A percentile compares a stretch with the other conserved stretches of the same genome.
Evolutionary conservation across 495 filamentous ascomycete genomes (phyloP).

Genomic region (Melanomma pulvis-pyrius): DNA sequence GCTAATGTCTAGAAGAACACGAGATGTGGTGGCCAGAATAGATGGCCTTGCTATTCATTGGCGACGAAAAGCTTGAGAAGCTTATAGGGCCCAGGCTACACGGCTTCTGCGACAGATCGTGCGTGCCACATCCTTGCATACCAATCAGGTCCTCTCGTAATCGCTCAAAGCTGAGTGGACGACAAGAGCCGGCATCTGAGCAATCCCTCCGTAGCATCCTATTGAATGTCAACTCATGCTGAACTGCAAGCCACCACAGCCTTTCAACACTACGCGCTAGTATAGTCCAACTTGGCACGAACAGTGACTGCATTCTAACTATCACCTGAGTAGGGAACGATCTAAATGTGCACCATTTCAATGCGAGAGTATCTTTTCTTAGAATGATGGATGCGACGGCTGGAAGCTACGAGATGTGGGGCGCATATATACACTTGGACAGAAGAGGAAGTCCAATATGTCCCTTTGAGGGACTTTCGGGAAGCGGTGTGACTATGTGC

Average conservation of each 20-base stretch:
- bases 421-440: no score
- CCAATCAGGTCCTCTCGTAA: neutral
- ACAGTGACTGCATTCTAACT: no score
- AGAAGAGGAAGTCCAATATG: no score
- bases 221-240: neutral
- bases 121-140: neutral
- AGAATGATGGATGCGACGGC: neutral
- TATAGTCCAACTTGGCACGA: no score
- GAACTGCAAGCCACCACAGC: neutral
- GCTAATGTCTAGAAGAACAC: neutral
- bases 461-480: neutral
- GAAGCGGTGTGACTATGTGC: no score
- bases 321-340: no score
- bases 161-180: neutral
- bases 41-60: neutral
- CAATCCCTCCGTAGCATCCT: neutral
- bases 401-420: neutral
- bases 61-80: neutral
- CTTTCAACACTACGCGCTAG: neutral
- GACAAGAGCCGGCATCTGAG: neutral
- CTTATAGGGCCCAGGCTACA: neutral
- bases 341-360: neutral
- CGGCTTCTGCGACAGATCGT: neutral
- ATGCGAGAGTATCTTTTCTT: neutral
- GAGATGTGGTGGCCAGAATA: neutral